Evolutionary conservation across 2,329 filamentous ascomycete genomes (phyloP), one percentile per base, ranked within the genome.

Genomic region (Fusarium sp.): DNA sequence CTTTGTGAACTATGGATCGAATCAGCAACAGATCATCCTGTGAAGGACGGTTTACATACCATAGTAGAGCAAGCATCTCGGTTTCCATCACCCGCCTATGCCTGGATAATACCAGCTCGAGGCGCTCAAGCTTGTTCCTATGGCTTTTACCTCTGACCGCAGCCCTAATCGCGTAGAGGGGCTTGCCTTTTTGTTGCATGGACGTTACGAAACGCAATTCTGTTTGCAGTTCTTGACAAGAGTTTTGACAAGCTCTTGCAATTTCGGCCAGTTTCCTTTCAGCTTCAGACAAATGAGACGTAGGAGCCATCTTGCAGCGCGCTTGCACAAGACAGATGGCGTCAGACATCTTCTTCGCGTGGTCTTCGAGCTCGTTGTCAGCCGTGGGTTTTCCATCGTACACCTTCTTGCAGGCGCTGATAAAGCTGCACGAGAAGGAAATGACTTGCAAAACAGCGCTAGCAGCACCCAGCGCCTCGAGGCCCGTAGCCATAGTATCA

Each of bases 371-470:
- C 1, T 53, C 50, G 3, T 63, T 25, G 2, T 61, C 3, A 0
- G 24, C 7, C 1, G 54, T 58, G 1, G 43, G 45, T 0, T 24
- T 31, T 3, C 61, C 64, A 6, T 63, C 38, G 1, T 64, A 67
- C 0, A 56, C 38, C 0, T 51, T 42, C 3, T 57, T 54, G 5
- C 61, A 67, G 0, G 31, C 25, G 5, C n/a, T 19, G 3, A 7
- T 5, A 0, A 58, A 2, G 2, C 46, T 51, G 4, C 13, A n/a
- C 1, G 64, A 55, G 4, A 61, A 60, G 0, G 59, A 55, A 2
- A 63, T 55, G 2, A 65, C 43, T 42, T 67, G 62, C 2, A 67
- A 12, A 0, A 67, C 46, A 5, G 59, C 62, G 19, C 64, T 65
- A 0, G 59, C 64, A 0, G 53, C 56, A 2, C 62, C 46, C 3